These are phyloP conservation scores for Cymbopogon flexuosus DNA, from an alignment of 202 grass and related monocot genomes.

Conservation along the genomic window DNA sequence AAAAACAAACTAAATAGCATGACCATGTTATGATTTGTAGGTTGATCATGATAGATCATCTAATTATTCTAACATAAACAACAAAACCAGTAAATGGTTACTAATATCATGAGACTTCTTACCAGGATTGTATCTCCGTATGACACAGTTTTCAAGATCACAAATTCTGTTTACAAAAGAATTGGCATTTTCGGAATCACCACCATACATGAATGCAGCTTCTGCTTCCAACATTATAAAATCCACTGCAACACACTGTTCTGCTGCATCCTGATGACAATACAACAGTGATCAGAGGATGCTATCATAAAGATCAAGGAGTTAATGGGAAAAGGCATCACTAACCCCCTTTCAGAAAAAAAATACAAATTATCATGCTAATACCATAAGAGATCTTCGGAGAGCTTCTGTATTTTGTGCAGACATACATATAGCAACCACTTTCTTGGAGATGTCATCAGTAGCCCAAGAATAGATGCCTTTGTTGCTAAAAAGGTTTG, in stretches of 20 bases:
- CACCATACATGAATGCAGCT: constrained; percentile 37
- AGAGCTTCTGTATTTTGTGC: constrained; percentile 49
- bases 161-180: constrained; percentile 53
- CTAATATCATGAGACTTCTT: constrained; percentile 9
- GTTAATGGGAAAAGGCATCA: background rate
- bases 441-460: constrained; percentile 85
- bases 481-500: constrained; percentile 62
- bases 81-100: background rate
- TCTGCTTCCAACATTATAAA: constrained; percentile 67
- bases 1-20: background rate
- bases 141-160: constrained; percentile 84
- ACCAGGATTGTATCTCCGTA: constrained; percentile 69
- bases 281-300: background rate
- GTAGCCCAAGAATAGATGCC: constrained; percentile 69
- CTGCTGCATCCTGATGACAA: constrained; percentile 71
- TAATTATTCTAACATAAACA: constrained; percentile 6
- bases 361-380: constrained; percentile 8
- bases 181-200: constrained; percentile 25
- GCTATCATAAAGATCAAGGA: constrained; percentile 8
- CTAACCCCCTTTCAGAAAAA: constrained; percentile 1
- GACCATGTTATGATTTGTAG: background rate
- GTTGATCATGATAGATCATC: background rate
- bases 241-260: constrained; percentile 71
- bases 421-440: constrained; percentile 73
- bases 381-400: constrained; percentile 75